Conservation (phyloP, 768 basidiomycete genomes). For the Cystobasidium ongulense region DNA sequence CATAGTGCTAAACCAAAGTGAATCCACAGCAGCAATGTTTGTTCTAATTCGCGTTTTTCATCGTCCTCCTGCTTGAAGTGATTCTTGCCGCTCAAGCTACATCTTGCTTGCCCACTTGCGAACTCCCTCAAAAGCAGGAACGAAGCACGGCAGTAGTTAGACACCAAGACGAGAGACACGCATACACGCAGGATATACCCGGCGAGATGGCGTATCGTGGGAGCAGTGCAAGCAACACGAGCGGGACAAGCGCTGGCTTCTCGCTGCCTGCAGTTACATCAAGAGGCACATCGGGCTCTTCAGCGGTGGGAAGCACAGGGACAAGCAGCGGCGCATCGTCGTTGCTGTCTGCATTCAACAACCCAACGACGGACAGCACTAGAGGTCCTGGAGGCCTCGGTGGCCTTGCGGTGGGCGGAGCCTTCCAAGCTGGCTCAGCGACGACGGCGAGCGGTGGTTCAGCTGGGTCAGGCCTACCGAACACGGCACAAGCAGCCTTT, state of each 20-base stretch:
- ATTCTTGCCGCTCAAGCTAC: too few relatives aligned
- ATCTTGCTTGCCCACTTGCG: neutral
- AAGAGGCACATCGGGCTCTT: neutral
- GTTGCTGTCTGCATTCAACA: constrained; percentile 30
- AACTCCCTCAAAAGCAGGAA: neutral
- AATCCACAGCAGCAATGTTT: too few relatives aligned
- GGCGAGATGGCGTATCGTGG: constrained; percentile 23
- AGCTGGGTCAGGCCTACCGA: neutral
- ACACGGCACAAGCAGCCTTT: constrained; percentile 24
- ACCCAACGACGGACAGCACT: neutral
- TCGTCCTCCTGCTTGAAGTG: too few relatives aligned
- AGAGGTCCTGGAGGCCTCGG: neutral
- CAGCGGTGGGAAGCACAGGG: neutral
- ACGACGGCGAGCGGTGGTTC: neutral
- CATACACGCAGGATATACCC: neutral
- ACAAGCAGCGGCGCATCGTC: constrained; percentile 1
- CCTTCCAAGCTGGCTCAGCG: neutral
- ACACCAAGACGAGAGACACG: neutral
- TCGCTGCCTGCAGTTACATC: constrained; percentile 17
- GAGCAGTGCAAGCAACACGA: neutral
- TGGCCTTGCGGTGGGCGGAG: neutral
- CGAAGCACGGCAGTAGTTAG: too few relatives aligned
- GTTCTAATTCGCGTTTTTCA: too few relatives aligned
- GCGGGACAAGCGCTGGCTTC: constrained; percentile 18
- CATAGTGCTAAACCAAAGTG: too few relatives aligned